Base-by-base conservation (phyloP, 129 eudicot genomes). In the Apium graveolens region DNA sequence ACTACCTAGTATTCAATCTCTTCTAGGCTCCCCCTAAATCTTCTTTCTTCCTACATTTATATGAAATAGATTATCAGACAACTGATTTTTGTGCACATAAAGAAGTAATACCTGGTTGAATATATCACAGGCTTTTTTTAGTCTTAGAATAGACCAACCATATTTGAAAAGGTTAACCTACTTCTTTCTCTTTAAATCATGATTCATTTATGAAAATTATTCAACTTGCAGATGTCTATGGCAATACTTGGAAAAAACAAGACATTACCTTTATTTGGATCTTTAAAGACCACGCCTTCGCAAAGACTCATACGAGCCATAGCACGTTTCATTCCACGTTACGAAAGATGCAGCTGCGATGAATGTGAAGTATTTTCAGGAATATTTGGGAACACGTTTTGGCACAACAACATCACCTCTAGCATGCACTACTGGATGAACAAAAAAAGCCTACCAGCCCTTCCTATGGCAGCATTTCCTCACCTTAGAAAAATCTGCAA, bases 351-450 rank as follows among this genome's bases (percentile, higher is more conserved):
- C 82, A 76, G 37, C 44, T 79, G 84, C 34, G 90, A 87, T 18
- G 90, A 87, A 82, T 87, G 90, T 79, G 90, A 84, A 37, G 82
- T 87, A 31, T 84, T 87, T 43, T 84, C 90, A 0, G 90, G 90
- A 20, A 82, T 87, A 43, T 87, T 87, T 31, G 90, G 90, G 43
- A 84, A 82, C 43, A 21, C 82, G 29, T 84, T 79, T 78, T 87
- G 90, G 88, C 90, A 87, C 70, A 72, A 77, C 18, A 87, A 87
- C 74, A 55, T 87, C 74, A 84, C 80, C 77, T 55, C 63, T 16
- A 80, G 70, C 66, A 13, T 82, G 79, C 83, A 86, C 82, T 18
- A 77, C 38, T 84, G 88, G 87, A n/a, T 87, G 78, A 87, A 84
- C 86, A 87, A 84, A 43, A 78, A 73, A 76, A 81, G 51, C 48